Percentiles rank a stretch among this genome's conserved stretches.
phyloP scores from a whole-genome alignment of 768 basidiomycete genomes.

The Termitomyces heimii region DNA sequence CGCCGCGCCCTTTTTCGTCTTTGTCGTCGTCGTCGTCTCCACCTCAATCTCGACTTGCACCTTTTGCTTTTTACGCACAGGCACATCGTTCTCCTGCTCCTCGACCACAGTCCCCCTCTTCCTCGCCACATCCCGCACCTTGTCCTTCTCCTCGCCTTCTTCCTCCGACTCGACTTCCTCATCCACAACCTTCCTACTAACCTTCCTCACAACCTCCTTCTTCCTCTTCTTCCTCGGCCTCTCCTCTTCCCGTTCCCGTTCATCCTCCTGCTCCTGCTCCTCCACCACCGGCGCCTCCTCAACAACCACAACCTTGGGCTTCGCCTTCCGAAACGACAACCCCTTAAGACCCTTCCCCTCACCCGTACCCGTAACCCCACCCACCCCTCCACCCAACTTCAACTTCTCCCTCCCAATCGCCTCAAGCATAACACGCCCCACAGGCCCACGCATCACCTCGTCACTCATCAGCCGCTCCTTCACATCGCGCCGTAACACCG shows the following conservation, averaged over 20 bases:
- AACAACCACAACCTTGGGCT: slow-evolving; percentile 34
- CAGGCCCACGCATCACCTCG: slow-evolving; percentile 44
- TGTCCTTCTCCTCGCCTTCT: slow-evolving; percentile 53
- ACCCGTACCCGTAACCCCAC: slow-evolving; percentile 13
- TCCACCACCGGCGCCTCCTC: slow-evolving; percentile 34
- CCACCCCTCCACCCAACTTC: slow-evolving; percentile 20
- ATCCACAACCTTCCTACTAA: slow-evolving; percentile 27
- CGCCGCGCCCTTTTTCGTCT: slow-evolving; percentile 26
- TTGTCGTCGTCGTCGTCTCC: slow-evolving; percentile 21
- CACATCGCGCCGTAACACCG: neutral
- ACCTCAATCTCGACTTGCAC: slow-evolving; percentile 20
- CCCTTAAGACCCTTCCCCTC: slow-evolving; percentile 40
- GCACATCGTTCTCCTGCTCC: slow-evolving; percentile 28
- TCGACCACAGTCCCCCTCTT: slow-evolving; percentile 41
- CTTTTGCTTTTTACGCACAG: slow-evolving; percentile 40
- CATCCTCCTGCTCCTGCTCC: slow-evolving; percentile 23
- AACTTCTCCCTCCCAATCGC: slow-evolving; percentile 49
- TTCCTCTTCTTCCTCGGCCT: slow-evolving; percentile 56
- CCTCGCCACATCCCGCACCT: slow-evolving; percentile 32
- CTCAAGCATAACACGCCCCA: slow-evolving; percentile 46
- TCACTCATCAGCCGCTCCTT: slow-evolving; percentile 40
- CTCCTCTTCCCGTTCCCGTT: slow-evolving; percentile 29
- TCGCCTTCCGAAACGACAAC: slow-evolving; percentile 41
- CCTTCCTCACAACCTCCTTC: slow-evolving; percentile 36
- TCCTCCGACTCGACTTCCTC: slow-evolving; percentile 58